Evolutionary conservation across 2,329 filamentous ascomycete genomes (phyloP).

Genomic region (Alternaria gaisen): DNA sequence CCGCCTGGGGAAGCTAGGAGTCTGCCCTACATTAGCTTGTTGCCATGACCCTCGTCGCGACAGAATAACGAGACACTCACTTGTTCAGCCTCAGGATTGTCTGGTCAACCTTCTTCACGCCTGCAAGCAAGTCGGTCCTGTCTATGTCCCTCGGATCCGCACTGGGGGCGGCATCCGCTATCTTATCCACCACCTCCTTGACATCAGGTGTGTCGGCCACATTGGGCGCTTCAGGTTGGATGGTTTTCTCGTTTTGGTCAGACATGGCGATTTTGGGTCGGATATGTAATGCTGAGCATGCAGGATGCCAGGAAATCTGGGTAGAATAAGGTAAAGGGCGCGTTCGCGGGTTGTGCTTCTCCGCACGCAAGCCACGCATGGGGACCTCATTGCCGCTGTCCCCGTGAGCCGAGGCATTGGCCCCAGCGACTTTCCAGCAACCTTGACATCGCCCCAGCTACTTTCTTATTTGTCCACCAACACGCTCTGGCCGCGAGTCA

Average conservation of each 20-base stretch:
- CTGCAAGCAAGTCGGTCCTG: slow-evolving; percentile 33
- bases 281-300: slow-evolving; percentile 12
- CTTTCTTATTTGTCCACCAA: too few species aligned
- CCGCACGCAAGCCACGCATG: slow-evolving; percentile 17
- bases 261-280: slow-evolving; percentile 38
- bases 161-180: slow-evolving; percentile 26
- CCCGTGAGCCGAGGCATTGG: slow-evolving; percentile 27
- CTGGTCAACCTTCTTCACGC: slow-evolving; percentile 49
- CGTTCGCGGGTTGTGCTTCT: slow-evolving; percentile 23
- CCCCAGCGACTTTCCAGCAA: background rate
- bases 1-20: slow-evolving; percentile 56
- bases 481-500: background rate
- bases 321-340: slow-evolving; percentile 23
- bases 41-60: background rate
- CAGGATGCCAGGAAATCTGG: slow-evolving; percentile 22
- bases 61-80: slow-evolving; percentile 30
- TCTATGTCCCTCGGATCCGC: slow-evolving; percentile 24
- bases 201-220: slow-evolving; percentile 22
- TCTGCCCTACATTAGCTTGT: slow-evolving; percentile 36
- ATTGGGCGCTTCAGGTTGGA: slow-evolving; percentile 48
- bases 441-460: too few species aligned
- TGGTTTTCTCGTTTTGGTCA: slow-evolving; percentile 40
- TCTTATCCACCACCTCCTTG: slow-evolving; percentile 39
- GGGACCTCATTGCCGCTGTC: slow-evolving; percentile 4
- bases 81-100: slow-evolving; percentile 56